Base-by-base conservation (phyloP, 106 monocot genomes). In the Allium sativum region DNA sequence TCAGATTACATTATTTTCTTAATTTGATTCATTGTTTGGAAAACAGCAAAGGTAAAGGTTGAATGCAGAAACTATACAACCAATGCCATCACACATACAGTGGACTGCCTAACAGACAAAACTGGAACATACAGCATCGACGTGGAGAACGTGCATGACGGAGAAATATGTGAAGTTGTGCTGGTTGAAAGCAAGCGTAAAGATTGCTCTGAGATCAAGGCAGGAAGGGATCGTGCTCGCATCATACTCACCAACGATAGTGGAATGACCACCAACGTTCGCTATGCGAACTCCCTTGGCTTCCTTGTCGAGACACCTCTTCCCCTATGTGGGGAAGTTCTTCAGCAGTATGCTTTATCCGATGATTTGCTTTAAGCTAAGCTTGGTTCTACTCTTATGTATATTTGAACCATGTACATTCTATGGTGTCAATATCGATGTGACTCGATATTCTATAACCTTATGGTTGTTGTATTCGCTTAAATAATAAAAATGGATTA, bases 251-350 rank as follows among this genome's bases (percentile, higher is more conserved):
- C 57, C 18, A 8, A 21, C 14, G 56, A 68, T 9, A 57, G 21
- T 17, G 68, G 68, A 7, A 55, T 56, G 7, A 2, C 43, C 2
- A 42, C 42, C n/a, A 15, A 18, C 13, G 17, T 47, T 15, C 44
- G 68, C 45, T 57, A 68, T 42, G 68, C 68, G 12, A 68, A 68
- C 68, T 56, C 55, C 8, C 68, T 68, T 9, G 68, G 68, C 10
- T 68, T 68, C 56, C 64, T 64, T 22, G 50, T 17, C 7, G 50
- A 64, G 13, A 40, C 16, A 3, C 64, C 64, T 45, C 64, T 64
- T 13, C 48, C 48, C 14, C 20, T 8, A 3, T 64, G 64, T 22
- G 64, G 64, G 31, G 6, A 51, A 9, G 21, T 64, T n/a, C 64
- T 64, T 40, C 64, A 64, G 31, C 48, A 50, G 20, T 64, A 64